Evolutionary conservation across 1,284 basidiomycete species (phyloP).

Genomic region (Trichosporon sp.): DNA sequence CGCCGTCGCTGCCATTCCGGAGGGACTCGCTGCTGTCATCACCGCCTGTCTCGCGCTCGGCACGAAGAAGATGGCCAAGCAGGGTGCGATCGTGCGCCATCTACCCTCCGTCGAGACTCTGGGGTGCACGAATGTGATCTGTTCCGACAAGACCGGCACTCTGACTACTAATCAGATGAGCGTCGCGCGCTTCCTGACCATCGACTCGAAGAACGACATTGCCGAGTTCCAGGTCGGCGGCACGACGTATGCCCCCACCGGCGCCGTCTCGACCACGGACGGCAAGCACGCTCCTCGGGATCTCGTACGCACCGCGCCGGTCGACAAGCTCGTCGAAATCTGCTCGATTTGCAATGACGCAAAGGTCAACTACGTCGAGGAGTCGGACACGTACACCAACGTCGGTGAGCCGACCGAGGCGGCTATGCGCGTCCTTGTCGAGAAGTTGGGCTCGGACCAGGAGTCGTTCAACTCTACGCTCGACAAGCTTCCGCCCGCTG

Average conservation of each 20-base stretch:
- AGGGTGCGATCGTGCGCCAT: constrained; percentile 92
- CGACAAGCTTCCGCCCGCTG: constrained; percentile 55
- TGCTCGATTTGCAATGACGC: constrained; percentile 88
- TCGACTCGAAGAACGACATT: constrained; percentile 52
- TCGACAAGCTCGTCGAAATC: constrained; percentile 80
- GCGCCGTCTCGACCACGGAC: constrained; percentile 62
- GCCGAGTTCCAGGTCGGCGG: constrained; percentile 77
- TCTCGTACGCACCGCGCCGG: constrained; percentile 63
- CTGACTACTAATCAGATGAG: constrained; percentile 96
- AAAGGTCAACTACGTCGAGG: constrained; percentile 75
- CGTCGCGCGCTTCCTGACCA: constrained; percentile 72
- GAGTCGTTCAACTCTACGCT: constrained; percentile 55
- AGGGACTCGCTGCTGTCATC: constrained; percentile 90
- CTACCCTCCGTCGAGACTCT: constrained; percentile 94
- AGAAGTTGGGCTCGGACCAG: constrained; percentile 62
- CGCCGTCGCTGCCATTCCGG: constrained; percentile 92
- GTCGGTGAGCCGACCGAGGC: constrained; percentile 97
- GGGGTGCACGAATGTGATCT: constrained; percentile 93
- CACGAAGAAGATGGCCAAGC: constrained; percentile 96
- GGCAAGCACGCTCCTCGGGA: constrained; percentile 55
- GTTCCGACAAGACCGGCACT: constrained; percentile 95
- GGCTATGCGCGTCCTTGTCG: constrained; percentile 83
- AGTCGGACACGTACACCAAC: constrained; percentile 63
- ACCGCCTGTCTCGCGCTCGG: constrained; percentile 93
- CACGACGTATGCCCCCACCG: constrained; percentile 79